Percentiles rank a stretch among this genome's conserved stretches.
Conservation (phyloP, 2,329 filamentous ascomycete species). For the Leptosphaerulina australis region DNA sequence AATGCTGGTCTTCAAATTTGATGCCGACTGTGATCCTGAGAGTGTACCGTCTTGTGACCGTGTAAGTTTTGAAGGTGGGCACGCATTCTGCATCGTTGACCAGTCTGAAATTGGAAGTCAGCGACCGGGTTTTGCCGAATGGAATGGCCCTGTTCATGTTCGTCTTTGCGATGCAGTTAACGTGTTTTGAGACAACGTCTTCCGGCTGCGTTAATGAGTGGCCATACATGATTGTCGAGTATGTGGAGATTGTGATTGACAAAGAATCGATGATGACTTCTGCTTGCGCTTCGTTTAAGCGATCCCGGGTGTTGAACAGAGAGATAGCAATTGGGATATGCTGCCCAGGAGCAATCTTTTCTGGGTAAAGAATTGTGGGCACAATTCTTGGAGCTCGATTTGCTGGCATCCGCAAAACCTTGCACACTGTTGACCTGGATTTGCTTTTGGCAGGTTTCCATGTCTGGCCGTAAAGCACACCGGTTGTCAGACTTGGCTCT, state of each 20-base stretch:
- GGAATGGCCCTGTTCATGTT: constrained; percentile 30
- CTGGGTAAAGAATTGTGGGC: constrained; percentile 39
- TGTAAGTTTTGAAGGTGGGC: constrained; percentile 46
- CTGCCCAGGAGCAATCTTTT: constrained; percentile 39
- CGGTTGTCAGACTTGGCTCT: constrained; percentile 28
- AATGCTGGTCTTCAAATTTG: constrained; percentile 34
- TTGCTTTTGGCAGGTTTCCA: constrained; percentile 33
- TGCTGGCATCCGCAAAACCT: constrained; percentile 28
- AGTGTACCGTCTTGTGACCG: constrained; percentile 39
- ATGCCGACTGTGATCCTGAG: constrained; percentile 38
- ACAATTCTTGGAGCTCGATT: constrained; percentile 33
- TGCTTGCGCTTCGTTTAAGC: constrained; percentile 24
- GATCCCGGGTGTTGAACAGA: constrained; percentile 31
- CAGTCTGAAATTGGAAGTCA: constrained; percentile 43
- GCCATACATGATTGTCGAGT: constrained; percentile 41
- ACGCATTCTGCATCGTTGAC: constrained; percentile 43
- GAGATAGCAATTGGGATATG: constrained; percentile 40
- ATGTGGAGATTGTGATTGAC: constrained; percentile 39
- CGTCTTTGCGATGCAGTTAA: constrained; percentile 39
- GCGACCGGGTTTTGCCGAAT: constrained; percentile 26
- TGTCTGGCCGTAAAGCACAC: constrained; percentile 37
- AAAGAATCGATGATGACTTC: constrained; percentile 38
- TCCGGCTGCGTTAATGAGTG: constrained; percentile 32
- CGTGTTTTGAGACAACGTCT: constrained; percentile 38
- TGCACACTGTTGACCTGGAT: constrained; percentile 27